A percentile compares a stretch with the other conserved stretches of the same genome.
Conservation (phyloP, 2,329 filamentous ascomycete species). For the Chrysoporthe deuterocubensis region DNA sequence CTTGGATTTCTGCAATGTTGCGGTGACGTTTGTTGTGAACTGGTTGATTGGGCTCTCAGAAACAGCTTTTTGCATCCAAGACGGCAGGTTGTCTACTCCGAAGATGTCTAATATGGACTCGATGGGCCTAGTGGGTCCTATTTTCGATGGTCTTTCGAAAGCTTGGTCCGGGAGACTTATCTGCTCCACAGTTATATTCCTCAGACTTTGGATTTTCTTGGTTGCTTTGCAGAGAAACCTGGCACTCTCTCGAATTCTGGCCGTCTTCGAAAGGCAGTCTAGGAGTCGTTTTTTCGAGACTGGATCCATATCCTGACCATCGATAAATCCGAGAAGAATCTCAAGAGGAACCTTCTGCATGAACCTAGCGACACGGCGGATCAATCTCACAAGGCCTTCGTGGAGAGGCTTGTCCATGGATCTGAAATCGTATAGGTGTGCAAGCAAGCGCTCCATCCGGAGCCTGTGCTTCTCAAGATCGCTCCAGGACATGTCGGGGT, state of each 20-base stretch:
- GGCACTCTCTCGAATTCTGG: slow-evolving; percentile 43
- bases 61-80: slow-evolving; percentile 4
- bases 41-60: background rate
- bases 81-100: slow-evolving; percentile 25
- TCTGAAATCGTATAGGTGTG: background rate
- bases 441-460: background rate
- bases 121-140: background rate
- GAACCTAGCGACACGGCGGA: background rate
- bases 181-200: slow-evolving; percentile 35
- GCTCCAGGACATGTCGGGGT: background rate
- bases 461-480: background rate
- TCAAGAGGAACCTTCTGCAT: slow-evolving; percentile 5
- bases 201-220: slow-evolving; percentile 36
- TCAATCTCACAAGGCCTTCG: background rate
- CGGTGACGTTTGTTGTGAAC: slow-evolving; percentile 23
- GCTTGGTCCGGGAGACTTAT: slow-evolving; percentile 37
- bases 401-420: background rate
- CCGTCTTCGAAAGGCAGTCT: slow-evolving; percentile 39
- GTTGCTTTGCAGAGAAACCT: slow-evolving; percentile 39
- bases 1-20: slow-evolving; percentile 36
- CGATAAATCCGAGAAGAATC: background rate
- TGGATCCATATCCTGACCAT: background rate
- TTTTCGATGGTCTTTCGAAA: slow-evolving; percentile 30
- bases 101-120: slow-evolving; percentile 1
- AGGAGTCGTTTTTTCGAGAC: slow-evolving; percentile 15